Base-by-base conservation (phyloP, 139 green algal genomes). In the Chlamydomonas eustigma region DNA sequence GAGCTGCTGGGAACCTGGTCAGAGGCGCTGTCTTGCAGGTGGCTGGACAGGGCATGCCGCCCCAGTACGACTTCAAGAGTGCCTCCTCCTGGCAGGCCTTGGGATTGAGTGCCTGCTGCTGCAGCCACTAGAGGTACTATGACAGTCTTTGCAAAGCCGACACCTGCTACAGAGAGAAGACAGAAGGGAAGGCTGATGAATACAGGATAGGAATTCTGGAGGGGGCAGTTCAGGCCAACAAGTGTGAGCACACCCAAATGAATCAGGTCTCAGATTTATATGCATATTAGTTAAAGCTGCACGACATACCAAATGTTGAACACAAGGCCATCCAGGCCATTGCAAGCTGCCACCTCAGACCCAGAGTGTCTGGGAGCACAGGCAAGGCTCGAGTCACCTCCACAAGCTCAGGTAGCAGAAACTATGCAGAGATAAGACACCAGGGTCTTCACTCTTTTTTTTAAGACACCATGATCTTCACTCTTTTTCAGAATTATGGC, bases 331-430 rank as follows among this genome's bases (percentile, higher is more conserved):
- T 38, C 25, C 79, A 34, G 0, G 78, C 78, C 3, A 5, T 3
- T 2, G 44, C 73, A 12, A 74, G 44, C 51, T 74, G 51, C 22
- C 39, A 38, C 31, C 78, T 50, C 12, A 83, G 24, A 34, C 79
- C 71, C 8, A 64, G 30, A 30, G 71, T 33, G 37, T 64, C 39
- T 22, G 39, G 44, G 2, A 25, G 25, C 4, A 44, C n/a, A 33
- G 71, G 71, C 50, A 76, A 24, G 31, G 33, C 4, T 18, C 63
- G 70, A 1, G 67, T 25, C 0, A 35, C 51, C 24, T 77, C 78
- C 6, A 83, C 39, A 22, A 83, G 67, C 73, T 83, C 78, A 31
- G 78, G 78, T 3, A 79, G 37, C 78, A 83, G 50, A 44, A 70
- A 69, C 78, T 83, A 67, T 28, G 50, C 22, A 28, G 50, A 63